phyloP scores from a whole-genome alignment of 352 stramenopile genomes.

The Globisporangium mamillatum region DNA sequence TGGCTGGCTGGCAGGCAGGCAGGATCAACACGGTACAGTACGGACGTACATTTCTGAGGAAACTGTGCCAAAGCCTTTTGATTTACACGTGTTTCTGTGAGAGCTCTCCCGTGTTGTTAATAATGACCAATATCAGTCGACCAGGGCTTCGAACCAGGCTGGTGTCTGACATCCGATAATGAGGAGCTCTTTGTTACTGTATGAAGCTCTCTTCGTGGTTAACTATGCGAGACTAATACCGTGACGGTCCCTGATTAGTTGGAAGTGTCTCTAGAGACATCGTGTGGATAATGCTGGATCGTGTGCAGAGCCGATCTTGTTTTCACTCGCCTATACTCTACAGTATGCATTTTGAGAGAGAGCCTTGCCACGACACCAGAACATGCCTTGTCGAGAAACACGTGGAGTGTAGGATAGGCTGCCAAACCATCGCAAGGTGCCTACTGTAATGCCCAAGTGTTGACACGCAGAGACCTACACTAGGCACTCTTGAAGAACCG shows the following conservation, averaged over 20 bases:
- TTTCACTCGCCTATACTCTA: not conserved
- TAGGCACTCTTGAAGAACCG: slow-evolving; percentile 11
- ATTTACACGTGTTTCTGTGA: not conserved
- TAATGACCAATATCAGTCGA: not conserved
- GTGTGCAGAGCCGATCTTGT: not conserved
- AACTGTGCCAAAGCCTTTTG: not conserved
- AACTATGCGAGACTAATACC: not conserved
- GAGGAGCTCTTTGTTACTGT: too few relatives aligned
- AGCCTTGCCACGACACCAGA: slow-evolving; percentile 3
- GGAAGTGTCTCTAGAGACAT: not conserved
- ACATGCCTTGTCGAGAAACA: not conserved
- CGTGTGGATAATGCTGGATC: not conserved
- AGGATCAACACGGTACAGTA: too few relatives aligned
- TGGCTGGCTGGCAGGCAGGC: too few relatives aligned
- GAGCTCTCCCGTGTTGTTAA: not conserved
- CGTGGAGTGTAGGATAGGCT: not conserved
- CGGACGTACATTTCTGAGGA: not conserved
- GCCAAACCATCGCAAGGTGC: not conserved
- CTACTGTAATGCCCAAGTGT: not conserved
- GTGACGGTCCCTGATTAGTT: not conserved
- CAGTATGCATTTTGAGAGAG: too few relatives aligned
- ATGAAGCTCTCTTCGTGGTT: not conserved
- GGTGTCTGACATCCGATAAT: too few relatives aligned
- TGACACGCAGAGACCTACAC: not conserved
- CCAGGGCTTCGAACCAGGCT: not conserved